phyloP scores from a whole-genome alignment of 257 asterid genomes.

The Fraxinus pennsylvanica region DNA sequence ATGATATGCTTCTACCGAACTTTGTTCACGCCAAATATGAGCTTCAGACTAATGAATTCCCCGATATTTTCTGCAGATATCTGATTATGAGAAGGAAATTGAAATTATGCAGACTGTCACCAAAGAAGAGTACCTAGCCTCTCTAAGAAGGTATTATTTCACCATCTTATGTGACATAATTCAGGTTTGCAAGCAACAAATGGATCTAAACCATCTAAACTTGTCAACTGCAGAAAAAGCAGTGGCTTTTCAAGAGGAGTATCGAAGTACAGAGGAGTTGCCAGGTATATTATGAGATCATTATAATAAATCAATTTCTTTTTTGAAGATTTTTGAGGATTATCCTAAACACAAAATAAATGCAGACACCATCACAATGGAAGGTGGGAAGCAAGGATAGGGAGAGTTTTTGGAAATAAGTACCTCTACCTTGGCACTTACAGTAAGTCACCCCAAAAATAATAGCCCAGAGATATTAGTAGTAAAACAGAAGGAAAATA shows the following conservation, averaged over 20 bases:
- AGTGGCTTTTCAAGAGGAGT: slow-evolving; percentile 90
- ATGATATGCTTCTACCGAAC: background rate
- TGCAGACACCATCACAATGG: slow-evolving; percentile 71
- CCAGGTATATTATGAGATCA: slow-evolving; percentile 47
- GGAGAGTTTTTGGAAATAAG: slow-evolving; percentile 52
- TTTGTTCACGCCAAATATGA: background rate
- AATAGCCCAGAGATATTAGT: background rate
- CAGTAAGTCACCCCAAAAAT: slow-evolving; percentile 38
- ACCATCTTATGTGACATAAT: background rate
- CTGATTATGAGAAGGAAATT: slow-evolving; percentile 49
- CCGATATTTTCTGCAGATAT: slow-evolving; percentile 31
- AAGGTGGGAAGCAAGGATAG: slow-evolving; percentile 70
- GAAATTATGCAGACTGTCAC: slow-evolving; percentile 49
- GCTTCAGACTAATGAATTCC: slow-evolving; percentile 5
- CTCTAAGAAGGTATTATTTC: slow-evolving; percentile 45
- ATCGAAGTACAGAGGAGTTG: slow-evolving; percentile 86
- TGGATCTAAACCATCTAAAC: slow-evolving; percentile 4
- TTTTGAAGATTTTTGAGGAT: slow-evolving; percentile 4
- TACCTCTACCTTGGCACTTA: slow-evolving; percentile 71
- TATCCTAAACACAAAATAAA: slow-evolving; percentile 7
- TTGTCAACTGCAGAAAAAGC: slow-evolving; percentile 49
- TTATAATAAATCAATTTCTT: background rate
- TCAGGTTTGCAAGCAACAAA: background rate
- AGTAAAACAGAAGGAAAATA: background rate
- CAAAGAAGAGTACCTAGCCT: slow-evolving; percentile 59